Conservation (phyloP, 2,329 filamentous ascomycete genomes). For the Penicillium sp. region DNA sequence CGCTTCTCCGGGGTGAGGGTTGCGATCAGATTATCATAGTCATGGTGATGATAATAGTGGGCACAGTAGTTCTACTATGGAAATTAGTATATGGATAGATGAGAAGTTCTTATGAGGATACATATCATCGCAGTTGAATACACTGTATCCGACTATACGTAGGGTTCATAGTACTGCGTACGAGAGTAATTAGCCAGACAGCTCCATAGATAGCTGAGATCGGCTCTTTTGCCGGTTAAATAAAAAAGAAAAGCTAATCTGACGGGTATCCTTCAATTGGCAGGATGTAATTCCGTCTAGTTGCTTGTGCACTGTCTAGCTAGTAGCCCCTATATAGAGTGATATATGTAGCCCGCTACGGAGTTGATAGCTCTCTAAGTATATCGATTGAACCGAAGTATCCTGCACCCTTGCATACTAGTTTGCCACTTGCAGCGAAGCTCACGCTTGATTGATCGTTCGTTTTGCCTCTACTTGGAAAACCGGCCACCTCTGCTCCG, state of each 20-base stretch:
- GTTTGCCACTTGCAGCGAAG: not conserved
- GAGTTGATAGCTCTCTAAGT: not conserved
- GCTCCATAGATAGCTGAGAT: not conserved
- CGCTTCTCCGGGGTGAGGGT: not conserved
- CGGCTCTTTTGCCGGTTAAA: not conserved
- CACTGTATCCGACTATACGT: too few species aligned
- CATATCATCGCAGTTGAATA: not conserved
- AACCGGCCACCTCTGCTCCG: conserved; percentile 10
- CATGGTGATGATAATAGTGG: too few species aligned
- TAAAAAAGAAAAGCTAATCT: not conserved
- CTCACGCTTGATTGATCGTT: not conserved
- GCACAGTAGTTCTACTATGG: too few species aligned
- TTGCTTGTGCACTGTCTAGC: too few species aligned
- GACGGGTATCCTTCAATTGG: not conserved
- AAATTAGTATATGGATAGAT: too few species aligned
- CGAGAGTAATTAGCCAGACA: not conserved
- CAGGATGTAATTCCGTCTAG: not conserved
- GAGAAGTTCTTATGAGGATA: too few species aligned
- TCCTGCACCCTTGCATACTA: not conserved
- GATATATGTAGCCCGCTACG: not conserved
- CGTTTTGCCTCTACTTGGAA: not conserved
- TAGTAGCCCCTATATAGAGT: not conserved
- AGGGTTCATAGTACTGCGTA: too few species aligned
- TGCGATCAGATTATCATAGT: too few species aligned
- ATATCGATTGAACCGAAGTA: not conserved